Percentiles rank a stretch among this genome's conserved stretches.
These are phyloP conservation scores for Eucalyptus cloeziana DNA, from an alignment of 345 rosid genomes.

Conservation along the genomic window DNA sequence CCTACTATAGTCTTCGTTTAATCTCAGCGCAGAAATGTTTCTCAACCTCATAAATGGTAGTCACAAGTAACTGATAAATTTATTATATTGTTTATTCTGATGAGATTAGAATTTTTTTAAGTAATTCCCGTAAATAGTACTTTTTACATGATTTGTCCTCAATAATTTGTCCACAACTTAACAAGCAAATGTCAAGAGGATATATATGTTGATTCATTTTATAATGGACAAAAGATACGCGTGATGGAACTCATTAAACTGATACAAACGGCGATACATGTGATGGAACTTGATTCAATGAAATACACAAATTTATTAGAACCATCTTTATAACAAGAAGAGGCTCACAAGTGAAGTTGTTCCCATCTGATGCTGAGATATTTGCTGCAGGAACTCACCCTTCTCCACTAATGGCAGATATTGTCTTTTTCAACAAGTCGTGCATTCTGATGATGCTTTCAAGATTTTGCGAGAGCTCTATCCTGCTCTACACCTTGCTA, in stretches of 20 bases:
- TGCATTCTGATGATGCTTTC: background rate
- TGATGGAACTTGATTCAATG: background rate
- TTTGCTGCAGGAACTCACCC: constrained; percentile 4
- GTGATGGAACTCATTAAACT: background rate
- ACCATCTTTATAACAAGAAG: background rate
- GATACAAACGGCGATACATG: background rate
- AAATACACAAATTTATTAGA: background rate
- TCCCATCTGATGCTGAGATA: background rate
- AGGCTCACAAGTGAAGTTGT: background rate
- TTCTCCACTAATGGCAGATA: constrained; percentile 29
- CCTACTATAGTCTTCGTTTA: no score
- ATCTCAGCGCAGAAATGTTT: background rate
- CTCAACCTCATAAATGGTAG: background rate
- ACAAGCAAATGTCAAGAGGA: background rate
- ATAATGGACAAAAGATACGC: background rate
- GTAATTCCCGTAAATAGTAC: background rate
- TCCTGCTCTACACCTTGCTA: constrained; percentile 3
- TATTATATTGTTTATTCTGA: background rate
- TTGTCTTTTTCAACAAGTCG: constrained; percentile 4
- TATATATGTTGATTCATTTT: background rate
- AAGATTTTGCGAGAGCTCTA: constrained; percentile 1
- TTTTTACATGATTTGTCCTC: background rate
- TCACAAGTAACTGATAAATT: background rate
- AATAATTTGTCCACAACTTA: background rate
- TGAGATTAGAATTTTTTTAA: background rate